A percentile compares a stretch with the other conserved stretches of the same genome.
phyloP scores from a whole-genome alignment of 192 early-diverging fungal species.

The Phlyctochytrium bullatum region DNA sequence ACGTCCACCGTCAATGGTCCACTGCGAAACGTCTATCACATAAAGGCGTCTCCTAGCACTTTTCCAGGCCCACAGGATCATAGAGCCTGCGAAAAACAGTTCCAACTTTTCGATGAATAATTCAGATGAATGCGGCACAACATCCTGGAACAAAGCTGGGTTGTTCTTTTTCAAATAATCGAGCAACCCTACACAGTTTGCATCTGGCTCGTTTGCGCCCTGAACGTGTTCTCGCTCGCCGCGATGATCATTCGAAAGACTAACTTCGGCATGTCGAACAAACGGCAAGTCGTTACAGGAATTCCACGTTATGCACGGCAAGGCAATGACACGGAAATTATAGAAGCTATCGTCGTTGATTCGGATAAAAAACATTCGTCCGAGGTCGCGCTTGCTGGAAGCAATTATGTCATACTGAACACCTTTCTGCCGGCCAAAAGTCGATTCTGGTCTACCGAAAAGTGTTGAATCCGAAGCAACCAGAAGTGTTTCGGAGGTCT shows the following conservation, averaged over 20 bases:
- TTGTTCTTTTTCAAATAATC: conserved; percentile 3
- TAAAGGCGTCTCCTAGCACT: conserved; percentile 20
- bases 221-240: neutral
- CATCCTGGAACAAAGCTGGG: conserved; percentile 1
- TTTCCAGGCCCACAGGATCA: conserved; percentile 29
- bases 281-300: conserved; percentile 20
- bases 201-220: too few relatives aligned
- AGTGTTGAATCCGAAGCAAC: neutral
- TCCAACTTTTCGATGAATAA: conserved; percentile 36
- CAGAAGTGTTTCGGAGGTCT: conserved; percentile 27
- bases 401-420: conserved; percentile 28
- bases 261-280: conserved; percentile 3
- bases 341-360: conserved; percentile 24
- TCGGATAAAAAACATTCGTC: too few relatives aligned
- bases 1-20: neutral
- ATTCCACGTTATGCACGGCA: conserved; percentile 27
- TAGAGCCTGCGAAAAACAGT: conserved; percentile 8
- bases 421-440: conserved; percentile 9
- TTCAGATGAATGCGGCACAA: conserved; percentile 1
- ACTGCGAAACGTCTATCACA: conserved; percentile 4
- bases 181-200: too few relatives aligned
- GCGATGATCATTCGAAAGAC: neutral
- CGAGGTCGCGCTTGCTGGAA: too few relatives aligned
- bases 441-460: neutral
- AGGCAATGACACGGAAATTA: conserved; percentile 17